These are phyloP conservation scores for Penicillium parvum DNA, from an alignment of 495 filamentous ascomycete species.

Conservation along the genomic window DNA sequence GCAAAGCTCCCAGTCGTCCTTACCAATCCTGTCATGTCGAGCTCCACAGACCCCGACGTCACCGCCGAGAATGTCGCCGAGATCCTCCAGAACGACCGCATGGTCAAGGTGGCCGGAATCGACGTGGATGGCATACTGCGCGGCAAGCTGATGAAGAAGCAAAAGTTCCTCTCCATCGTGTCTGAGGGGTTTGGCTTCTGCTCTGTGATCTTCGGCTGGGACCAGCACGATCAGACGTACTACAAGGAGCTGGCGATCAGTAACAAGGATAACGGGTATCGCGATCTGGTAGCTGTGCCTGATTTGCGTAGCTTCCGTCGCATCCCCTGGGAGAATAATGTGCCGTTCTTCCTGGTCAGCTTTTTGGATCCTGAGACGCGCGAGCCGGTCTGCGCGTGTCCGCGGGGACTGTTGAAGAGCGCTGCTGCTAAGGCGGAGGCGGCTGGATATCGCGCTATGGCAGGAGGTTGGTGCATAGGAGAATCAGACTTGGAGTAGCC, in stretches of 20 bases:
- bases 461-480: too few species aligned
- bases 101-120: constrained; percentile 87
- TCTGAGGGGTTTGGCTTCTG: constrained; percentile 91
- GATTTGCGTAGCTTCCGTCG: constrained; percentile 79
- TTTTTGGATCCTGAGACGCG: constrained; percentile 61
- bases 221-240: constrained; percentile 95
- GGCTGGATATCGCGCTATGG: constrained; percentile 77
- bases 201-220: constrained; percentile 95
- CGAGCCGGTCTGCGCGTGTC: constrained; percentile 73
- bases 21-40: too few species aligned
- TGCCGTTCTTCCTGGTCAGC: constrained; percentile 89
- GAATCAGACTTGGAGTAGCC: too few species aligned
- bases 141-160: constrained; percentile 92
- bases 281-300: constrained; percentile 79
- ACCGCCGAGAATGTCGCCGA: constrained; percentile 57
- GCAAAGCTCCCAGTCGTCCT: background rate
- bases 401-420: constrained; percentile 67
- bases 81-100: constrained; percentile 68
- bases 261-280: constrained; percentile 90
- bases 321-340: constrained; percentile 91
- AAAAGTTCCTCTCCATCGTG: constrained; percentile 87
- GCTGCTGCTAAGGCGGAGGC: constrained; percentile 60
- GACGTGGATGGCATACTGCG: constrained; percentile 90
- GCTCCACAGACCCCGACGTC: constrained; percentile 31
- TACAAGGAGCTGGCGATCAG: constrained; percentile 78